Evolutionary conservation across 495 filamentous ascomycete species (phyloP).

Genomic region (Lichina pygmaea): DNA sequence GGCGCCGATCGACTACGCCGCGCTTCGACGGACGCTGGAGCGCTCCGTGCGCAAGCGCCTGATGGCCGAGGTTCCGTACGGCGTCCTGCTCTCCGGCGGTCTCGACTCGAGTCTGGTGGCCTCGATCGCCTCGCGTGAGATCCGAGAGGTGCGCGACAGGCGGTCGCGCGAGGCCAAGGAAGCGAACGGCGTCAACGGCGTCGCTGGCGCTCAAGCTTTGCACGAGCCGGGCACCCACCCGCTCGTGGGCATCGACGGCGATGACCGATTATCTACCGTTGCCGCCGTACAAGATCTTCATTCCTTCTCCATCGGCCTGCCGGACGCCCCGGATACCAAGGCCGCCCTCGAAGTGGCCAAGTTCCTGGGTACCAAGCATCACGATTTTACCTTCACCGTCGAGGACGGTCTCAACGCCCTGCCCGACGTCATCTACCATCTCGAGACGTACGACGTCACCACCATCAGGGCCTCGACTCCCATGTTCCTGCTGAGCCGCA

Average conservation of each 20-base stretch:
- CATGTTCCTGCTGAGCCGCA: constrained; percentile 91
- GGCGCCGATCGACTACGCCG: constrained; percentile 54
- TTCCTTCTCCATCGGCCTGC: constrained; percentile 93
- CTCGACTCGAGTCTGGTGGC: constrained; percentile 89
- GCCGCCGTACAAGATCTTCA: constrained; percentile 68
- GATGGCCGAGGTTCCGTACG: constrained; percentile 97
- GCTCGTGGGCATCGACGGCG: constrained; percentile 81
- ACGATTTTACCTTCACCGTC: constrained; percentile 92
- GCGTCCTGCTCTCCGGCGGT: constrained; percentile 83
- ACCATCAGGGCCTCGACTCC: constrained; percentile 95
- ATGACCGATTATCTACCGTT: constrained; percentile 67
- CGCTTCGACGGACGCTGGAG: constrained; percentile 58
- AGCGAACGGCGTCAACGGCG: constrained; percentile 10
- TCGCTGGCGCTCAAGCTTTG: constrained; percentile 11
- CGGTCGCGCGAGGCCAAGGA: constrained; percentile 13
- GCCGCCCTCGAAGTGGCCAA: constrained; percentile 76
- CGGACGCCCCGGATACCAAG: constrained; percentile 66
- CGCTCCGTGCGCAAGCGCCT: constrained; percentile 80
- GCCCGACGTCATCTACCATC: constrained; percentile 88
- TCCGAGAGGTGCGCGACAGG: constrained; percentile 37
- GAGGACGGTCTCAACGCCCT: constrained; percentile 91
- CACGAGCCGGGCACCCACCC: constrained; percentile 29
- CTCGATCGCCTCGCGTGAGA: constrained; percentile 85
- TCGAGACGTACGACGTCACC: constrained; percentile 93
- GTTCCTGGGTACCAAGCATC: constrained; percentile 90